phyloP scores from a whole-genome alignment of 805 yeast species.

The Metschnikowia chrysomelidarum region DNA sequence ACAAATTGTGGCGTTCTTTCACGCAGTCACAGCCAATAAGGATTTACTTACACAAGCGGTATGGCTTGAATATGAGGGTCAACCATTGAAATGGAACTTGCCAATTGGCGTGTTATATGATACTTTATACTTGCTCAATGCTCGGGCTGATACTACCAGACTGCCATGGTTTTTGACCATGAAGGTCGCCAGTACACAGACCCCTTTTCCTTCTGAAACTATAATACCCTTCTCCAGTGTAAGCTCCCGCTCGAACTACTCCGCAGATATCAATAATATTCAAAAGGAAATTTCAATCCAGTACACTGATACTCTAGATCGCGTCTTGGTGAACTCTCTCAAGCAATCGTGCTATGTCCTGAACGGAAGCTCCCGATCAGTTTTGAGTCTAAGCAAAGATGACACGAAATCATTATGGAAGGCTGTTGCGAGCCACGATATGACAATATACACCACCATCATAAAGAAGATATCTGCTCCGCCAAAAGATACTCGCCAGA shows the following conservation, averaged over 20 bases:
- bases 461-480: conserved; percentile 22
- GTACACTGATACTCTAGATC: conserved; percentile 36
- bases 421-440: conserved; percentile 41
- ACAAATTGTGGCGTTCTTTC: conserved; percentile 38
- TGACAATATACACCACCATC: conserved; percentile 22
- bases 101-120: conserved; percentile 75
- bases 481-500: conserved; percentile 21
- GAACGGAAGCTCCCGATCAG: conserved; percentile 72
- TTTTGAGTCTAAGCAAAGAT: conserved; percentile 71
- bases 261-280: not conserved
- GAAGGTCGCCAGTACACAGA: conserved; percentile 7
- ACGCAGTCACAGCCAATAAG: conserved; percentile 19
- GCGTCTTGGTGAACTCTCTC: conserved; percentile 70
- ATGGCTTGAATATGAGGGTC: conserved; percentile 69
- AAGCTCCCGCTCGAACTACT: conserved; percentile 4
- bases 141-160: conserved; percentile 39
- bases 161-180: conserved; percentile 38
- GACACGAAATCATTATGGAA: conserved; percentile 61
- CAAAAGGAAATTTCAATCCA: conserved; percentile 13
- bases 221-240: conserved; percentile 29
- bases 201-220: conserved; percentile 27
- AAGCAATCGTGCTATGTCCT: conserved; percentile 79
- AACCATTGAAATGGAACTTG: conserved; percentile 71
- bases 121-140: conserved; percentile 36
- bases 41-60: conserved; percentile 18